Evolutionary conservation across 2,329 filamentous ascomycete genomes (phyloP), one percentile per base, ranked within the genome.

Genomic region (Colletotrichum echinochloae): DNA sequence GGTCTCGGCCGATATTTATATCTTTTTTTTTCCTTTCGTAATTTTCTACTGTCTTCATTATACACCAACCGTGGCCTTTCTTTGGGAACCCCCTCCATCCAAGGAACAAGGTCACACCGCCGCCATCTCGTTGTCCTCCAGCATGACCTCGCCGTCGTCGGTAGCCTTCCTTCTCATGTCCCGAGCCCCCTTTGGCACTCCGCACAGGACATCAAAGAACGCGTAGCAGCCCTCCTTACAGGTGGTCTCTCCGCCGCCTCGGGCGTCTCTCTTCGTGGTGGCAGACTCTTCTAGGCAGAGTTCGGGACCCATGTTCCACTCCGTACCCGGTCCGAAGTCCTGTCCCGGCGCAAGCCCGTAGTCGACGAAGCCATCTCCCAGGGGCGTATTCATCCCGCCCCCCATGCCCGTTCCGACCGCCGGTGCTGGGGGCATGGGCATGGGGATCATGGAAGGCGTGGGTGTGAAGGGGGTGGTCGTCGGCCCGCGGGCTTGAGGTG

Each of bases 321-420:
- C 67, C 64, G 46, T 37, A 4, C 54, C 69, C 26, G 52, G 65
- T 18, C 57, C 67, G 30, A 65, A 65, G 46, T 61, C 54, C 48
- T 63, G 66, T 2, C 16, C 65, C 60, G 46, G 70, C 30, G 69
- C 56, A 16, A 57, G 70, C 37, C 69, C 60, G 33, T 67, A 59
- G 48, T 69, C 46, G 57, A 74, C 44, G 63, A 74, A 66, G 30
- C 49, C 73, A 54, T 64, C 55, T 11, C 35, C 66, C 11, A 46
- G 12, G 14, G 62, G 54, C 52, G 60, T 37, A 7, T 30, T 54
- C 28, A 44, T 44, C 14, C 57, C 64, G 9, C 39, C 37, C 3
- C 33, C 63, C 26, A 71, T 48, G 2, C 28, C 51, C 28, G 7
- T 14, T 6, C 59, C 65, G 20, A 49, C 60, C 9, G 30, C 65